Percentiles rank a stretch among this genome's conserved stretches.
These are phyloP conservation scores for Venturia oleaginea DNA, from an alignment of 2,329 filamentous ascomycete species.

Conservation along the genomic window DNA sequence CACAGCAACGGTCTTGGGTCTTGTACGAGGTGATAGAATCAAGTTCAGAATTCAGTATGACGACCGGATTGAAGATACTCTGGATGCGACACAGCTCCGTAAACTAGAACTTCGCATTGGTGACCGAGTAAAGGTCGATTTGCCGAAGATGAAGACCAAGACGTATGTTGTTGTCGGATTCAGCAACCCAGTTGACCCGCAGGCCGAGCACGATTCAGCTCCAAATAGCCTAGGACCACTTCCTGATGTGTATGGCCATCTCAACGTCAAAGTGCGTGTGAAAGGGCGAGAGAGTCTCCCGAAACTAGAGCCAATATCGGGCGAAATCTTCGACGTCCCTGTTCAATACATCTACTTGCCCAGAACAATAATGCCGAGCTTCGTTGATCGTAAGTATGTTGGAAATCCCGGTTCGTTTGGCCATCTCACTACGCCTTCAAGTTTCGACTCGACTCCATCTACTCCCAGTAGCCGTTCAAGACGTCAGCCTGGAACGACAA, in stretches of 20 bases:
- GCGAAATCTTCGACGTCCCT: constrained; percentile 29
- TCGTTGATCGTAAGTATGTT: constrained; percentile 30
- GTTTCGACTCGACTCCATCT: constrained; percentile 28
- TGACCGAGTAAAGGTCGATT: constrained; percentile 40
- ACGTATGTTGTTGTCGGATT: constrained; percentile 37
- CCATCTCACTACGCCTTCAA: constrained; percentile 14
- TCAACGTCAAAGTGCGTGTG: constrained; percentile 30
- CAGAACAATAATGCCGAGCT: constrained; percentile 32
- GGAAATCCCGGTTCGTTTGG: constrained; percentile 16
- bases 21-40: constrained; percentile 26
- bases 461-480: constrained; percentile 43
- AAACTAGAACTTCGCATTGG: constrained; percentile 34
- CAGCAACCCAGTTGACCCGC: constrained; percentile 25
- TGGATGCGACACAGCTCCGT: constrained; percentile 32
- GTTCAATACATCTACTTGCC: constrained; percentile 37
- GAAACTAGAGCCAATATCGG: constrained; percentile 1
- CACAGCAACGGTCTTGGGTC: constrained; percentile 49
- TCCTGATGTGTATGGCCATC: constrained; percentile 34
- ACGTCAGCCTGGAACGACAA: constrained; percentile 23
- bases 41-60: constrained; percentile 41
- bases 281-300: constrained; percentile 33
- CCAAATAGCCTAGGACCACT: constrained; percentile 24
- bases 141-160: constrained; percentile 34
- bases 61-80: constrained; percentile 31
- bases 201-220: constrained; percentile 10